Evolutionary conservation across 192 early-diverging fungal species (phyloP), one percentile per base, ranked within the genome.

Genomic region (Haplosporangium gracile): DNA sequence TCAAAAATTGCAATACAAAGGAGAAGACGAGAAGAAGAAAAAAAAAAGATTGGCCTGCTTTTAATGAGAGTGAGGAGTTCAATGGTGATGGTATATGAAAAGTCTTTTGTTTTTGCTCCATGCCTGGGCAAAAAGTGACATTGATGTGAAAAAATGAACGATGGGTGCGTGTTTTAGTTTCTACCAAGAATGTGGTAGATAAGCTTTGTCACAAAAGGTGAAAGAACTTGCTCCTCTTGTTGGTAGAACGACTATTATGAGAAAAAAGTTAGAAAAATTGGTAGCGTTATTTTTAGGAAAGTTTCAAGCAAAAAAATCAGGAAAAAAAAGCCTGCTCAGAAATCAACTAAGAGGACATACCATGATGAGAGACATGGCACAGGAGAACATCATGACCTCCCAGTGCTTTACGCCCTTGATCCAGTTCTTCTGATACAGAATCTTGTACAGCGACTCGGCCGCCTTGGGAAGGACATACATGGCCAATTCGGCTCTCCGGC

Each of bases 381-480:
- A 88, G 38, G 92, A 91, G 60, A 90, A 90, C 86, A 93, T 91
- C 60, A 88, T 80, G 6, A 95, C 90, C 34, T 96, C 95, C 83
- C 93, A 92, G 43, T 92, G 88, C 38, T 91, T 91, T 36, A 88
- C 79, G 20, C 95, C 83, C 43, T 90, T 88, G 63, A 96, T 89
- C 87, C 83, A 88, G 38, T 92, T 88, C n/a, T 91, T 89, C 63
- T 91, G 88, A 42, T 93, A 92, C 72, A 94, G 74, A 40, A 96
- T 93, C 75, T 92, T 86, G 87, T 94, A 97, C 47, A 95, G 81
- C 53, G 89, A 91, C 74, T 92, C 88, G 5, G 93, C 85, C 4
- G 94, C 96, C 79, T 95, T 95, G 8, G 96, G 96, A 24, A 96
- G 80, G 5, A 95, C 93, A 89, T 97, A 96, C 88, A 97, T 91